Percentiles rank a stretch among this genome's conserved stretches.
These are phyloP conservation scores for Teunomyces atbi DNA, from an alignment of 805 yeast species.

Conservation along the genomic window DNA sequence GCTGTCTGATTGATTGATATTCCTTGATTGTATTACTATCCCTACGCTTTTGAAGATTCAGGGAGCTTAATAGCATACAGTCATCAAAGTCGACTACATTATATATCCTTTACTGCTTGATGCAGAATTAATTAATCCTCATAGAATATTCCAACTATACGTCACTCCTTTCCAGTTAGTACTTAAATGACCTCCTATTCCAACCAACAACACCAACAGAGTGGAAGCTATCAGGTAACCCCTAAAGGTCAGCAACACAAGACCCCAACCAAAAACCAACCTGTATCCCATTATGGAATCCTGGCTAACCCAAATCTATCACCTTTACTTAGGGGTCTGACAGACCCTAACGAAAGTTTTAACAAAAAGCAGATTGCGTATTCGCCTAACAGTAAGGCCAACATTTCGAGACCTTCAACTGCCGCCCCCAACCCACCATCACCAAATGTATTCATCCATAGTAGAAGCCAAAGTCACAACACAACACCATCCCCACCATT, in stretches of 20 bases:
- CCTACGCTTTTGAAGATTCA: neutral
- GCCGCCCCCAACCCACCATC: conserved; percentile 2
- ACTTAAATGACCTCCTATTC: conserved; percentile 2
- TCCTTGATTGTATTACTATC: neutral
- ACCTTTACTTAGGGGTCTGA: neutral
- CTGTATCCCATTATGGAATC: neutral
- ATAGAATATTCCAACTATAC: conserved; percentile 2
- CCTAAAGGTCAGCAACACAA: conserved; percentile 3
- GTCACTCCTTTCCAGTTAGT: conserved; percentile 3
- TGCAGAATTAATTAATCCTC: conserved; percentile 1
- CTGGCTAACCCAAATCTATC: neutral
- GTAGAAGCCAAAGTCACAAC: conserved; percentile 14
- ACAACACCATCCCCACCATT: conserved; percentile 11
- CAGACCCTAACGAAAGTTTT: neutral
- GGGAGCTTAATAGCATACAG: neutral
- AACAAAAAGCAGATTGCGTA: neutral
- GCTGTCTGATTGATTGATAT: conserved; percentile 2
- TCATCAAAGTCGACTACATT: neutral
- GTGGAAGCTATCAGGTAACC: neutral
- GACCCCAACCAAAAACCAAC: conserved; percentile 2
- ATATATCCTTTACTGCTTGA: neutral
- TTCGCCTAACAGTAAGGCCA: neutral
- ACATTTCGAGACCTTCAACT: neutral
- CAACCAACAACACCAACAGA: neutral
- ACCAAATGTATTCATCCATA: conserved; percentile 6